Percentiles rank a stretch among this genome's conserved stretches.
Conservation (phyloP, 2,329 filamentous ascomycete genomes). For the Colletotrichum sp. region DNA sequence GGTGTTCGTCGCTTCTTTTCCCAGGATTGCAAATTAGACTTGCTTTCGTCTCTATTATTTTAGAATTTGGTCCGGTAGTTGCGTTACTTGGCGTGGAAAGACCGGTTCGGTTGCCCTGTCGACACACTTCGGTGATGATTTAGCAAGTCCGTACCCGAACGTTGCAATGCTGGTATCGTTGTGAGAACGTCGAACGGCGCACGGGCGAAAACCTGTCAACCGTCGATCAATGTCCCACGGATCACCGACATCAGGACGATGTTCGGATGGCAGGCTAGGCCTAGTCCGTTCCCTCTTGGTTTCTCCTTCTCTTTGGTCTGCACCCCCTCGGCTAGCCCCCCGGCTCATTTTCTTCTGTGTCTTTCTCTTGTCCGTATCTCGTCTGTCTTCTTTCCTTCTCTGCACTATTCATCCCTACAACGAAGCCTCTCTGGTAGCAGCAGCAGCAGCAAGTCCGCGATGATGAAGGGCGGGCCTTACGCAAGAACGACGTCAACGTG, state of each 20-base stretch:
- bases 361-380: not conserved
- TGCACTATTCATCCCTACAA: not conserved
- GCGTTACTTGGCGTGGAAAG: not conserved
- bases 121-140: constrained; percentile 7
- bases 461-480: not conserved
- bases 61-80: not conserved
- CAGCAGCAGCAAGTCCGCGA: not conserved
- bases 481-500: constrained; percentile 1
- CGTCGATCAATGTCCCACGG: constrained; percentile 11
- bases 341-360: not conserved
- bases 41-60: not conserved
- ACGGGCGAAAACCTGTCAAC: constrained; percentile 10
- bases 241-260: constrained; percentile 12
- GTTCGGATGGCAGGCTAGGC: constrained; percentile 12
- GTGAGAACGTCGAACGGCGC: not conserved
- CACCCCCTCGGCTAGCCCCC: not conserved
- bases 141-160: constrained; percentile 17
- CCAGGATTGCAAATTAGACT: not conserved
- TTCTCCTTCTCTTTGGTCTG: not conserved
- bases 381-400: not conserved
- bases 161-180: not conserved
- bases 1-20: not conserved
- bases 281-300: not conserved
- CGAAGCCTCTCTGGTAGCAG: not conserved
- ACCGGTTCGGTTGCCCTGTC: not conserved